Evolutionary conservation across 225 moss, liverwort and hornwort genomes (phyloP), one percentile per base, ranked within the genome.

Genomic region (Marchantia polymorpha): DNA sequence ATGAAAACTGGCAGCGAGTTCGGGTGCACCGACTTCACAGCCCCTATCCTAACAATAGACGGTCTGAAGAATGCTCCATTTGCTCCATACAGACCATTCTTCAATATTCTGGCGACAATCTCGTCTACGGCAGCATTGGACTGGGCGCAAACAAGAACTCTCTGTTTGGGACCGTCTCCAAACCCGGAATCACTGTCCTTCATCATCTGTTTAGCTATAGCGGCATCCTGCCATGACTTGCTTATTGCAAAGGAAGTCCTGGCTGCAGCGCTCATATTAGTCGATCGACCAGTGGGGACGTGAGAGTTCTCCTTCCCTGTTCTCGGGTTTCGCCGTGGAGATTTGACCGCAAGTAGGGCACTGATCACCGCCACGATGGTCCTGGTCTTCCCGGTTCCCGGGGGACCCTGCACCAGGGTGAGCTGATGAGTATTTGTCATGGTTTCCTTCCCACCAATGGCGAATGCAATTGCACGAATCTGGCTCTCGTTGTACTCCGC

Each of bases 111-210:
- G 64, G 90, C 77, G 53, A 94, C 92, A 63, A 99, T 81, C 82
- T 99, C 99, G 78, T 99, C 99, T 46, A 99, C 99, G 27, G 95
- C 99, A 54, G 92, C 99, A 86, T 99, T 99, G 73, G 99, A 99
- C 81, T 99, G 99, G n/a, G 99, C 99, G 80, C 99, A 99, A 7
- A 99, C 91, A 31, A 99, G 77, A 20, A 99, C 81, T 75, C 93
- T 91, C 73, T 86, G 88, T 79, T 95, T 99, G 26, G 82, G 83
- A 52, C 83, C 81, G 27, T 73, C 82, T 65, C 27, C 83, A 82
- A 79, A 83, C 81, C 73, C 73, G 79, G 75, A 75, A 52, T 79
- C 68, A 80, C n/a, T 72, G 71, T 83, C 83, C 79, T 83, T 88
- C 83, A 79, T 81, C 85, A 92, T 81, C 81, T 99, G 92, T 74